These are phyloP conservation scores for Aspergillus puulaauensis DNA, from an alignment of 2,329 filamentous ascomycete genomes.

Conservation along the genomic window DNA sequence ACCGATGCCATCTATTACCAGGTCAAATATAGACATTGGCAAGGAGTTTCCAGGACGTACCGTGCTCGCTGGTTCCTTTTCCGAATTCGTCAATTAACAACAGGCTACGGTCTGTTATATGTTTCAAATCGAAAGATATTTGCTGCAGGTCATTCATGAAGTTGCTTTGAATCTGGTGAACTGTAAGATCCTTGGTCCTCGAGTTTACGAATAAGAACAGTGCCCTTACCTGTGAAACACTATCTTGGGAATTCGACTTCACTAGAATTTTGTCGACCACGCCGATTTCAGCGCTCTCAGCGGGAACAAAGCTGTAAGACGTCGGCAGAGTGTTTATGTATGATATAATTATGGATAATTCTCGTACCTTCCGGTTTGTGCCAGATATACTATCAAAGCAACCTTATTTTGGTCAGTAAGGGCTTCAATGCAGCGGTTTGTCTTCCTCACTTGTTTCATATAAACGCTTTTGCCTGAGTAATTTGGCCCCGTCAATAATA, in stretches of 20 bases:
- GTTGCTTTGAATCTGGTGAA: constrained; percentile 56
- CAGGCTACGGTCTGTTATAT: constrained; percentile 73
- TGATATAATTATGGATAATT: background rate
- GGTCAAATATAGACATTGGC: background rate
- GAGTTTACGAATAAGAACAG: background rate
- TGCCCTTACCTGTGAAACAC: constrained; percentile 54
- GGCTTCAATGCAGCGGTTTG: background rate
- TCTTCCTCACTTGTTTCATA: constrained; percentile 68
- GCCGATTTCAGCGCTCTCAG: constrained; percentile 71
- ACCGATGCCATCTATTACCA: constrained; percentile 58
- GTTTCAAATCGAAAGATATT: constrained; percentile 71
- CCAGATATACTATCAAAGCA: constrained; percentile 85
- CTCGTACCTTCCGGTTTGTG: constrained; percentile 70
- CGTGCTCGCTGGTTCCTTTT: constrained; percentile 63
- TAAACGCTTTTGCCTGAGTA: constrained; percentile 97
- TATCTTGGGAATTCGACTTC: constrained; percentile 73
- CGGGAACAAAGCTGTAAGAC: constrained; percentile 73
- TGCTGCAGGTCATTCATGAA: constrained; percentile 87
- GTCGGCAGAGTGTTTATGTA: constrained; percentile 1
- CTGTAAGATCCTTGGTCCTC: background rate
- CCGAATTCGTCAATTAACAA: constrained; percentile 92
- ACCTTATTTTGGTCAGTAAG: constrained; percentile 44
- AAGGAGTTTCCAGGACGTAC: constrained; percentile 24
- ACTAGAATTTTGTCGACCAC: constrained; percentile 92
- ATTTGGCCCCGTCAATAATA: constrained; percentile 89